phyloP scores from a whole-genome alignment of 345 rosid species.

The Melaleuca quinquenervia region DNA sequence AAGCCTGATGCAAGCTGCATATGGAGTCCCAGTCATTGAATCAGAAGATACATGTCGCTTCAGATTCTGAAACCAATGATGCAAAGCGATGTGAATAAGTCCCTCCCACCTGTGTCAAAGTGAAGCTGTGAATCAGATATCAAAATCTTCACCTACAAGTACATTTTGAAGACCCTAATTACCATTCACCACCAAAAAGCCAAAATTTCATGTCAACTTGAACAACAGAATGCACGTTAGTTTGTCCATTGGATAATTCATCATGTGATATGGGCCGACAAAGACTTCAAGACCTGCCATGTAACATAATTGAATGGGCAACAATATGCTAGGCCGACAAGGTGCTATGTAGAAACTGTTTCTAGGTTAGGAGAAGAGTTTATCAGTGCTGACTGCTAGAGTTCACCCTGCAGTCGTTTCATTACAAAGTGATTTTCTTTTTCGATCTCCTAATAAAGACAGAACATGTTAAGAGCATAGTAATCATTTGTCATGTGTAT shows the following conservation, averaged over 20 bases:
- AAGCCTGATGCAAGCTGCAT: conserved; percentile 14
- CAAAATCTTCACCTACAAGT: background rate
- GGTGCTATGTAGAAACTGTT: background rate
- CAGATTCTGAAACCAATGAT: conserved; percentile 15
- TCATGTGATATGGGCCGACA: background rate
- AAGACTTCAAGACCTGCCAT: background rate
- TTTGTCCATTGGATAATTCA: background rate
- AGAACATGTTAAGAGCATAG: background rate
- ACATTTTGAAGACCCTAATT: background rate
- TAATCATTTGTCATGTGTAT: background rate
- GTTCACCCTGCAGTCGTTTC: background rate
- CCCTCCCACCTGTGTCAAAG: conserved; percentile 49
- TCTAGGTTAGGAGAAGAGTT: background rate
- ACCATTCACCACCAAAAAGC: background rate
- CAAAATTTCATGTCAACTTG: background rate
- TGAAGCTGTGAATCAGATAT: background rate
- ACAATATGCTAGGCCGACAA: background rate
- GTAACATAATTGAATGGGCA: background rate
- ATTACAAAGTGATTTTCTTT: background rate
- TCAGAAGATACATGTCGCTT: background rate
- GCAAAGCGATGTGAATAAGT: conserved; percentile 34
- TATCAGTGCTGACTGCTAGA: background rate
- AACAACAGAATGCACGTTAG: background rate
- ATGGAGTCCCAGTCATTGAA: conserved; percentile 10
- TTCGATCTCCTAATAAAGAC: background rate